Percentiles rank a stretch among this genome's conserved stretches.
Conservation (phyloP, 2,329 filamentous ascomycete genomes). For the Talaromyces albobiverticillius region DNA sequence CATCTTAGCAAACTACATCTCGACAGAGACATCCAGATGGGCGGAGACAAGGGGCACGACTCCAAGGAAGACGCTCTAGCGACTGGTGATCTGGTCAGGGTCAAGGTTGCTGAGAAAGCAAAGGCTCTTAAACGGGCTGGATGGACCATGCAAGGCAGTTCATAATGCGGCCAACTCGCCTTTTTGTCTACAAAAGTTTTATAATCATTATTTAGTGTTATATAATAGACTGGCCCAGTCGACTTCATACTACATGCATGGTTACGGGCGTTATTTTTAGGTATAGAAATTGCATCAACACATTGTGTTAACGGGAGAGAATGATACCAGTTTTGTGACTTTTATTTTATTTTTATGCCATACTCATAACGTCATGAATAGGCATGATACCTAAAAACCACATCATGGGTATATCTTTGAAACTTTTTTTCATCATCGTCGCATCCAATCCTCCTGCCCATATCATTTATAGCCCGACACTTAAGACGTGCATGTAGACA, state of each 20-base stretch:
- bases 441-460: neutral
- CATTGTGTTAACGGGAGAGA: neutral
- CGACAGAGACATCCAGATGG: constrained; percentile 74
- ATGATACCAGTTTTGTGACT: neutral
- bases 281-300: neutral
- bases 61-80: constrained; percentile 87
- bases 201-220: too few relatives aligned
- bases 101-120: constrained; percentile 70
- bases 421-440: neutral
- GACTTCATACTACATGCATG: neutral
- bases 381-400: constrained; percentile 8
- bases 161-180: too few relatives aligned
- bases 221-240: too few relatives aligned
- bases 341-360: neutral
- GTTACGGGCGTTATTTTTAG: constrained; percentile 49
- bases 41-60: constrained; percentile 70
- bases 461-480: too few relatives aligned
- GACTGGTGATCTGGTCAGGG: constrained; percentile 78
- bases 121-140: constrained; percentile 62
- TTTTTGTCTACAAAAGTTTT: neutral
- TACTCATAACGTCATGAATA: neutral
- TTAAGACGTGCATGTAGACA: too few relatives aligned
- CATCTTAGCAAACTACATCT: constrained; percentile 68
- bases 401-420: neutral
- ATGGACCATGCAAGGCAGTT: neutral